Percentiles rank a stretch among this genome's conserved stretches.
Evolutionary conservation across 192 early-diverging fungal genomes (phyloP).

Genomic region (Spizellomyces sp.): DNA sequence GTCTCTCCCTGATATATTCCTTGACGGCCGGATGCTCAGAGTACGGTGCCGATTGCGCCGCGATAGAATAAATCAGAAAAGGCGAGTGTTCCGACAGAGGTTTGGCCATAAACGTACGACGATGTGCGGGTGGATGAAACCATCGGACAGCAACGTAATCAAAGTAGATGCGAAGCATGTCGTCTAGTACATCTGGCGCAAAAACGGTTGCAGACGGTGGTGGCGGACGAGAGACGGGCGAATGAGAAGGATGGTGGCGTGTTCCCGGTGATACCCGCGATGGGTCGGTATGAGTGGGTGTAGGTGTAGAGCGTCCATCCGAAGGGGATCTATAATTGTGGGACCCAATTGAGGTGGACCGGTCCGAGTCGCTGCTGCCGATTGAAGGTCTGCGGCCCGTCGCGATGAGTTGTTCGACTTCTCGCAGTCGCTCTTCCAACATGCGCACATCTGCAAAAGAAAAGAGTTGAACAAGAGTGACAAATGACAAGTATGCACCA

Average conservation of each 20-base stretch:
- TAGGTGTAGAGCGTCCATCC: background rate
- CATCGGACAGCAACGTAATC: slow-evolving; percentile 3
- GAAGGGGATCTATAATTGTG: background rate
- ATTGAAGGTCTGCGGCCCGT: background rate
- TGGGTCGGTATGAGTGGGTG: background rate
- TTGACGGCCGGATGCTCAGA: slow-evolving; percentile 19
- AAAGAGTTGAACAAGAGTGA: background rate
- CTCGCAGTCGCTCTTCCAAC: slow-evolving; percentile 20
- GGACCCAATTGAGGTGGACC: background rate
- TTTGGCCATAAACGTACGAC: slow-evolving; percentile 6
- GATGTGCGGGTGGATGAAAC: slow-evolving; percentile 15
- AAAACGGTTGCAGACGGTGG: background rate
- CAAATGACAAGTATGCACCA: background rate
- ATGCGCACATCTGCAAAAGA: slow-evolving; percentile 14
- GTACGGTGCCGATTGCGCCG: slow-evolving; percentile 16
- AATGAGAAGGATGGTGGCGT: background rate
- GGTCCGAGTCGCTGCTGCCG: background rate
- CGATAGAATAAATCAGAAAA: slow-evolving; percentile 16
- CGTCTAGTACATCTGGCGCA: slow-evolving; percentile 2
- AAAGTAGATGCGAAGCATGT: slow-evolving; percentile 17
- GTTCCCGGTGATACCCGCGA: background rate
- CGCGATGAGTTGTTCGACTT: background rate
- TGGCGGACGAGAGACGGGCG: background rate
- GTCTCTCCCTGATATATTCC: background rate
- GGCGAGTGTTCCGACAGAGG: slow-evolving; percentile 18